Conservation (phyloP, 2,329 filamentous ascomycete species). For the Aspergillus sp. region DNA sequence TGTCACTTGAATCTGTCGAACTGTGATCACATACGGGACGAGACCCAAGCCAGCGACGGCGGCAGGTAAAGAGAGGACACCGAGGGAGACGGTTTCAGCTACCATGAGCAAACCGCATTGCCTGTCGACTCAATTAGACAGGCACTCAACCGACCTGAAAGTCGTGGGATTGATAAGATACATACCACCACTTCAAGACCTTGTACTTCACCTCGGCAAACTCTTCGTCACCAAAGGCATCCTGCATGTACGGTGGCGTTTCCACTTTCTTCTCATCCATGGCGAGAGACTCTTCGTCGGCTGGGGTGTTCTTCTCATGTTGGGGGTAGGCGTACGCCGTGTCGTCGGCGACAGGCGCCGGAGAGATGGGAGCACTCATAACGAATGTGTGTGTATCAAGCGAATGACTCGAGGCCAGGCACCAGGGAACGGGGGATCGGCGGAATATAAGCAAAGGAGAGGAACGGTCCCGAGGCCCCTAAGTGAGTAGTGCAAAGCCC, state of each 20-base stretch:
- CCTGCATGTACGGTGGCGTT: constrained; percentile 21
- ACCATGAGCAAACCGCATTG: constrained; percentile 53
- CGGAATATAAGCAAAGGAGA: neutral
- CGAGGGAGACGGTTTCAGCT: constrained; percentile 58
- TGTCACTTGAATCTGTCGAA: neutral
- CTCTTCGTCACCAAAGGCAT: constrained; percentile 42
- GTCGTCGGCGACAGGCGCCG: constrained; percentile 8
- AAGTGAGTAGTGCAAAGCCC: neutral
- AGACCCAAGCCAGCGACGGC: constrained; percentile 53
- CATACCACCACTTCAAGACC: constrained; percentile 48
- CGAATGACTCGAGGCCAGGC: neutral
- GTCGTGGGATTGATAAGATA: constrained; percentile 1
- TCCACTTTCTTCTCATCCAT: constrained; percentile 21
- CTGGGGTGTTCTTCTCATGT: constrained; percentile 8
- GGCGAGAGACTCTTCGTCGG: constrained; percentile 9
- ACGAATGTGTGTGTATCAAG: constrained; percentile 1
- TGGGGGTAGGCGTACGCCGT: constrained; percentile 5
- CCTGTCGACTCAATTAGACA: constrained; percentile 32
- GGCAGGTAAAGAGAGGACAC: constrained; percentile 55
- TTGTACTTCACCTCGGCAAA: constrained; percentile 49
- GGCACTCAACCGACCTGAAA: neutral
- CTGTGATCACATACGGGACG: constrained; percentile 40
- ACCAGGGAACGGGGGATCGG: neutral
- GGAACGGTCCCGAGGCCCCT: neutral
- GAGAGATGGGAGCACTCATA: constrained; percentile 12